Conservation (phyloP, 352 stramenopile genomes). For the Globisporangium nunn region DNA sequence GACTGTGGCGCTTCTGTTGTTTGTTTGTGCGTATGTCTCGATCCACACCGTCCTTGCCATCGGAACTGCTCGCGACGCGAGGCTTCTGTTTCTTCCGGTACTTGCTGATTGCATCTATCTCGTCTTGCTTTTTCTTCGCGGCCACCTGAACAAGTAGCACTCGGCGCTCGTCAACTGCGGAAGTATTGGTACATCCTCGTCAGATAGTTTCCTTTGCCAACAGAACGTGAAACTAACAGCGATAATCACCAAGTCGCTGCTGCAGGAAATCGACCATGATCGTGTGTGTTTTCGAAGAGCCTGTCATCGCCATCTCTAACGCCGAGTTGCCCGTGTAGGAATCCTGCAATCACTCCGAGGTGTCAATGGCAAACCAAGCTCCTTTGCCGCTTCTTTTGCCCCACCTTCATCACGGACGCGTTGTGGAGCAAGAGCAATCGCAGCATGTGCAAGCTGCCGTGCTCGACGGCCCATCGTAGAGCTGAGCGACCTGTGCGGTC, state of each 20-base stretch:
- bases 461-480: constrained; percentile 39
- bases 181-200: background rate
- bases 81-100: constrained; percentile 16
- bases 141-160: constrained; percentile 23
- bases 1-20: background rate
- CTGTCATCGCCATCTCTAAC: constrained; percentile 29
- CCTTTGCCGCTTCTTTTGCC: too few species aligned
- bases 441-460: constrained; percentile 28
- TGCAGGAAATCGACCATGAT: constrained; percentile 37
- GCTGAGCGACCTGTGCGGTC: constrained; percentile 39
- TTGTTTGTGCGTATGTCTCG: background rate
- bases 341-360: constrained; percentile 15
- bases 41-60: background rate
- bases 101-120: constrained; percentile 25
- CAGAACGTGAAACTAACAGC: background rate
- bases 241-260: constrained; percentile 27
- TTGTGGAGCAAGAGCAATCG: constrained; percentile 30
- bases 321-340: constrained; percentile 40
- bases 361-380: background rate
- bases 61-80: background rate
- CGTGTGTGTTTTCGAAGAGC: constrained; percentile 23
- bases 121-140: constrained; percentile 25
- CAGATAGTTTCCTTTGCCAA: background rate
- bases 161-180: constrained; percentile 29
- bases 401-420: constrained; percentile 30